These are phyloP conservation scores for Blastobotrys indianensis DNA, from an alignment of 1,139 yeast genomes.

Conservation along the genomic window DNA sequence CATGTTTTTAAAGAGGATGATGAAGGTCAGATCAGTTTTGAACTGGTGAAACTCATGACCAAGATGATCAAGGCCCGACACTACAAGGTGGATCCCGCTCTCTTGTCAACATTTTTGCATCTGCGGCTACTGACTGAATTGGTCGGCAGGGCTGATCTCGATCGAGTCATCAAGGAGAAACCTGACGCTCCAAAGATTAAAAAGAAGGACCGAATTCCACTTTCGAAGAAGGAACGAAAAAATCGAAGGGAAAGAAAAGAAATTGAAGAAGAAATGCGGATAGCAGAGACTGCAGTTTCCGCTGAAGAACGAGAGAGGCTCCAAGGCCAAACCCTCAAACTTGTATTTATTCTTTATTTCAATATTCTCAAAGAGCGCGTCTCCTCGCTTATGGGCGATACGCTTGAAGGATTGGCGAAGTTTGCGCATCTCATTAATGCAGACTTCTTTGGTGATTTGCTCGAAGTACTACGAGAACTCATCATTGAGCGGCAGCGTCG, in stretches of 20 bases:
- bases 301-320: conserved; percentile 78
- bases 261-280: conserved; percentile 82
- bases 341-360: conserved; percentile 65
- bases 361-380: conserved; percentile 64
- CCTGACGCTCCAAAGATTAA: conserved; percentile 48
- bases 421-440: conserved; percentile 91
- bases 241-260: conserved; percentile 78
- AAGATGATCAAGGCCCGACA: conserved; percentile 70
- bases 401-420: conserved; percentile 83
- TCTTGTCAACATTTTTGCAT: conserved; percentile 65
- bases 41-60: conserved; percentile 58
- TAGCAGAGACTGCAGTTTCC: conserved; percentile 82
- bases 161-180: conserved; percentile 43
- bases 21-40: conserved; percentile 78
- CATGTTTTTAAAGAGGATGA: conserved; percentile 58
- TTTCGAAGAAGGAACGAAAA: conserved; percentile 82
- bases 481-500: conserved; percentile 42
- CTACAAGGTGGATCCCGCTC: conserved; percentile 79
- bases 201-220: conserved; percentile 83
- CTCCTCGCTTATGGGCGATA: conserved; percentile 73
- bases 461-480: conserved; percentile 81
- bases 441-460: conserved; percentile 84
- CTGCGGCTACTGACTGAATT: conserved; percentile 74
- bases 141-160: conserved; percentile 49
- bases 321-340: conserved; percentile 78